A percentile compares a stretch with the other conserved stretches of the same genome.
Evolutionary conservation across 495 filamentous ascomycete species (phyloP).

Genomic region (Neurospora sp.): DNA sequence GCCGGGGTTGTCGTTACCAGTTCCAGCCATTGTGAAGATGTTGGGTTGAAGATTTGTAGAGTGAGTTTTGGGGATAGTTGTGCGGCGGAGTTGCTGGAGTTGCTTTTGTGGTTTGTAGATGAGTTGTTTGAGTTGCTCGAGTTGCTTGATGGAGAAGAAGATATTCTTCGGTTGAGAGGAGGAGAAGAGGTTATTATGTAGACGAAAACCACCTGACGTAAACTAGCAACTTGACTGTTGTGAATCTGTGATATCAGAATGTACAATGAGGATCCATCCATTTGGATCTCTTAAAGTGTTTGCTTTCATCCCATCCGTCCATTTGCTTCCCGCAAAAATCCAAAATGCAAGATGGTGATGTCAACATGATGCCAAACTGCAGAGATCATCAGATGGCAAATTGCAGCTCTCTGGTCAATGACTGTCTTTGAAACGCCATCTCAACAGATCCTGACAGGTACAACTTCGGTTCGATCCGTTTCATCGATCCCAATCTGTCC

Average conservation of each 20-base stretch:
- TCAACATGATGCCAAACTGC: not conserved
- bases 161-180: not conserved
- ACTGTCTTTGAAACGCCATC: not conserved
- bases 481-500: not conserved
- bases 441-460: not conserved
- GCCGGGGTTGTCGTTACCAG: slow-evolving; percentile 42
- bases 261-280: not conserved
- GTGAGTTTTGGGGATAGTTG: not conserved
- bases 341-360: not conserved
- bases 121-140: too few relatives aligned
- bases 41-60: not conserved
- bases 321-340: not conserved
- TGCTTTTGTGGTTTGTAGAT: not conserved
- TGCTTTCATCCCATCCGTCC: not conserved
- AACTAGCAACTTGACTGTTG: not conserved
- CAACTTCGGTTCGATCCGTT: not conserved
- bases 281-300: not conserved
- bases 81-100: not conserved
- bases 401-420: not conserved
- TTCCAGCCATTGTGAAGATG: not conserved
- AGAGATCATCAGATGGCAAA: not conserved
- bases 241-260: not conserved
- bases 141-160: not conserved
- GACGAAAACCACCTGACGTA: not conserved
- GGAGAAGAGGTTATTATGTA: not conserved